Evolutionary conservation across 164 flowering plant species (phyloP), one percentile per base, ranked within the genome.

Genomic region (Aristolochia fimbriata): DNA sequence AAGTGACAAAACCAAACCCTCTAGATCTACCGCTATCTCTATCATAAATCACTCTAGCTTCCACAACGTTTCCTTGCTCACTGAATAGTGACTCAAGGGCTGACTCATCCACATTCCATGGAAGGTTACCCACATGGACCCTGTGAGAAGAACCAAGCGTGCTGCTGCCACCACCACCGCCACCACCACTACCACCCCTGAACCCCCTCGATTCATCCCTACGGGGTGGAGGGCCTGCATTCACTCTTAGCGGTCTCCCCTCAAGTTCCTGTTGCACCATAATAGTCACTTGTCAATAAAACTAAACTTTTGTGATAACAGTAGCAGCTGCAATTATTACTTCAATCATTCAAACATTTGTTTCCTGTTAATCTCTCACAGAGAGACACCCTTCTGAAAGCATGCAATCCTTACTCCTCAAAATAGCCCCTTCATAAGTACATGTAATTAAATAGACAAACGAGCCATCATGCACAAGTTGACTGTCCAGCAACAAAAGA

Each of bases 1-100:
- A 87, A 15, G 96, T 90, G 2, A 93, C 97, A 72, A 93, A 93
- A 1, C 98, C 98, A 70, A 89, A 93, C 27, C 98, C 98, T 77
- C 96, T 81, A 24, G 98, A 93, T 63, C 88, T 76, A 57, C 98
- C 97, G 74, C 73, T 90, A 33, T 93, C 92, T 64, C 90, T 74
- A 64, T 93, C 98, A 71, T 77, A 86, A 20, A 93, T 84, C 1
- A 93, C 96, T 72, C 55, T 80, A 48, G 98, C 98, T 62, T 89
- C 96, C 75, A 75, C 31, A 58, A 93, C 97, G 59, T 72, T 78
- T 46, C 96, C 98, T 67, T 87, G 89, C 70, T 90, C 94, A 56
- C 94, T 78, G 70, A 93, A 93, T 55, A 75, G 52, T 57, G 62
- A 70, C 72, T 85, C 92, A 45, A 93, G 91, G 3, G 90, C 80